Evolutionary conservation across 441 rosid species (phyloP), one percentile per base, ranked within the genome.

Genomic region (Melastoma candidum): DNA sequence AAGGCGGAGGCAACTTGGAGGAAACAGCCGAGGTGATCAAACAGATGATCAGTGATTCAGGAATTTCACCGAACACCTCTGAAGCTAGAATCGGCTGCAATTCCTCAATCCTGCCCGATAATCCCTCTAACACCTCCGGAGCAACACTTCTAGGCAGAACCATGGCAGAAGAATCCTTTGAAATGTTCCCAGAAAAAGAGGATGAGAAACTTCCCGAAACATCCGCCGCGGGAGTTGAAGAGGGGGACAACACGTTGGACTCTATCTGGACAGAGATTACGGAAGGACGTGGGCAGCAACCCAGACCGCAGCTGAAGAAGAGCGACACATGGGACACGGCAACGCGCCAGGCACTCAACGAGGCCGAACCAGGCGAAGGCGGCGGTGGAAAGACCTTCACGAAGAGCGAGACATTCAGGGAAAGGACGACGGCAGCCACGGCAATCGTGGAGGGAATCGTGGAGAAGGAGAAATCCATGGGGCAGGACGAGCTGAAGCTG

Each of bases 241-340:
- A 17, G 22, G 22, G 36, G 3, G 36, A 29, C 3, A 29, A 46
- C 48, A 32, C 65, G 39, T 44, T 63, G 46, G 68, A 73, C 46
- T 63, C 60, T 1, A 48, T 68, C 2, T 73, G 77, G 77, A 73
- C 39, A 49, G 26, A 58, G 54, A 66, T 73, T 12, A 73, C 55
- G 32, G 74, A 65, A 12, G 66, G 57, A 26, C 36, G 61, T 26
- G 61, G 44, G 22, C 22, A 47, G 50, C 4, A 26, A 9, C 4
- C 2, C 46, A 26, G 36, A 1, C 13, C 43, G 7, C 56, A 7
- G 11, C 49, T 61, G 51, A 65, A 57, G 65, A 65, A 64, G 63
- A 57, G 70, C 47, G 70, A 61, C 56, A 58, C 65, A 24, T 64
- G 67, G 67, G 62, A 56, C 26, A 46, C 65, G 3, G 69, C 66